Percentiles rank a stretch among this genome's conserved stretches.
Conservation (phyloP, 169 alveolate genomes). For the Cystoisospora suis region DNA sequence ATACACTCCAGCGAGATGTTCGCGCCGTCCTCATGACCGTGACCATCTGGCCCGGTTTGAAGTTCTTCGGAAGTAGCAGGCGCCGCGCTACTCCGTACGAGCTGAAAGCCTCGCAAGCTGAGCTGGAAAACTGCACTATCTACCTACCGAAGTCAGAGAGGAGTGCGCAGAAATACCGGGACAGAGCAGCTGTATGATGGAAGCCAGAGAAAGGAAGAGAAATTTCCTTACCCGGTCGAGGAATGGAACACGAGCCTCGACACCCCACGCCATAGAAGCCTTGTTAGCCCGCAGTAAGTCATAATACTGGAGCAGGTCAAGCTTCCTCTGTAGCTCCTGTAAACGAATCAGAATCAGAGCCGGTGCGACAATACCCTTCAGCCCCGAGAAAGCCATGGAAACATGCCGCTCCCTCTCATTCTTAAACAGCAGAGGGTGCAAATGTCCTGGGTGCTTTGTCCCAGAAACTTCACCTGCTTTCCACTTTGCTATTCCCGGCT, state of each 20-base stretch:
- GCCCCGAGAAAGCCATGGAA: not conserved
- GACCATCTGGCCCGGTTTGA: no score
- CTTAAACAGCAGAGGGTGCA: not conserved
- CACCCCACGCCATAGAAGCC: conserved; percentile 87
- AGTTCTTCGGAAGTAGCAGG: no score
- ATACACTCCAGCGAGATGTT: no score
- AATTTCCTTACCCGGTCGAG: conserved; percentile 69
- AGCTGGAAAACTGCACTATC: not conserved
- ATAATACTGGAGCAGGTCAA: conserved; percentile 77
- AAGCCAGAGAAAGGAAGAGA: not conserved
- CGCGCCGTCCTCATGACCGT: no score
- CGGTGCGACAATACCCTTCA: not conserved
- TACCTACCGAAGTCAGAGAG: not conserved
- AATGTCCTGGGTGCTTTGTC: not conserved
- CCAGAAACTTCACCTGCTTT: no score
- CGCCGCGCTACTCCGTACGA: not conserved
- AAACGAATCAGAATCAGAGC: not conserved
- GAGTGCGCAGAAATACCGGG: no score
- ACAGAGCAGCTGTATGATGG: not conserved
- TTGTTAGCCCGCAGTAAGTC: conserved; percentile 86
- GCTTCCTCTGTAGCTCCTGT: conserved; percentile 80
- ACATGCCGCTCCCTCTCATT: not conserved
- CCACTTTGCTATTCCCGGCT: not conserved
- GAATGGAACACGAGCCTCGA: conserved; percentile 90
- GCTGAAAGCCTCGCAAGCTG: not conserved